Base-by-base conservation (phyloP, 257 asterid genomes). In the Gentiana macrophylla region DNA sequence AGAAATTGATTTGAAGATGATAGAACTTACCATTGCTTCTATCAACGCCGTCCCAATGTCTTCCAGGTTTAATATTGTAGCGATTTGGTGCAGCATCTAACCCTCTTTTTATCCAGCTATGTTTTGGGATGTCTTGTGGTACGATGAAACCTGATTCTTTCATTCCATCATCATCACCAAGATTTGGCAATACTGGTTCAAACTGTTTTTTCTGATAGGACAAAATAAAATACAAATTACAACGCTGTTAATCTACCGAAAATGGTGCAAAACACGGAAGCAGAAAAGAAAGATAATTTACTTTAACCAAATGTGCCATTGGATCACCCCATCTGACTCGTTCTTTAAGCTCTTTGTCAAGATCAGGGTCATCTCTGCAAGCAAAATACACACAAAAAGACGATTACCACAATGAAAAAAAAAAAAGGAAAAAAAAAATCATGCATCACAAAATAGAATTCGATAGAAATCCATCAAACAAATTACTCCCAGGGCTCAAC, bases 21-120 rank as follows among this genome's bases (percentile, higher is more conserved):
- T 48, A 60, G 49, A 68, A 57, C 78, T 57, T 62, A 87, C 94
- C 96, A 4, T 45, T 86, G 55, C 94, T 86, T 32, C 96, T 93
- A 55, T 90, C 94, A 2, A 89, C 97, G 8, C 95, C 95, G 64
- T 89, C 97, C 97, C 95, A 89, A 65, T 86, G 97, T 72, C 97
- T 73, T 52, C 97, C 97, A 0, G 95, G 95, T 70, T 70, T 89
- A 72, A 89, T 86, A 47, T 86, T 88, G 52, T 89, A 86, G 12
- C 95, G 94, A 60, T 89, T 89, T 12, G 86, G 79, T 13, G 94
- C 86, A 50, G 84, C 85, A 45, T 80, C 90, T 7, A 81, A 54
- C 11, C 93, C 74, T 75, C 95, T 78, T 65, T 50, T 80, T 57
- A 80, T 65, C 97, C 97, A 89, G 74, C 94, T 86, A 70, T 86